Percentiles rank a stretch among this genome's conserved stretches.
These are phyloP conservation scores for Apostasia shenzhenica DNA, from an alignment of 106 monocot genomes.

Conservation along the genomic window DNA sequence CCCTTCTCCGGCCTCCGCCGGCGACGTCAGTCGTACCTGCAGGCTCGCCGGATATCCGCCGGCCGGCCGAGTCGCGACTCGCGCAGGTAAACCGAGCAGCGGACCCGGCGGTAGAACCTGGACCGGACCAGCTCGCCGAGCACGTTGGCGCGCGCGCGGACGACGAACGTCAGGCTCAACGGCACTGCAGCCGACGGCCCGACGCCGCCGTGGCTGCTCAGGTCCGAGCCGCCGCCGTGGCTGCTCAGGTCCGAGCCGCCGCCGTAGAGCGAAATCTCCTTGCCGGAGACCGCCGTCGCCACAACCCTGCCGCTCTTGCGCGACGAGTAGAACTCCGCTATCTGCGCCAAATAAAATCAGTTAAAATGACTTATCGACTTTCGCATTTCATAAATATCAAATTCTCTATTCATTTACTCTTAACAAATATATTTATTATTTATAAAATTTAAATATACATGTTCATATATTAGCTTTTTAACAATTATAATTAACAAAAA, in stretches of 20 bases:
- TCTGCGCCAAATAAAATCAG: slow-evolving; percentile 21
- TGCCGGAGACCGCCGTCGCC: slow-evolving; percentile 31
- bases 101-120: slow-evolving; percentile 73
- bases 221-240: slow-evolving; percentile 30
- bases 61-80: slow-evolving; percentile 54
- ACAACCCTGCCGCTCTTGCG: slow-evolving; percentile 58
- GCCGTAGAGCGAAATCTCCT: slow-evolving; percentile 74
- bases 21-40: slow-evolving; percentile 34
- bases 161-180: slow-evolving; percentile 44
- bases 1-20: not conserved
- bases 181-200: slow-evolving; percentile 40
- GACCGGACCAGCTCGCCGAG: slow-evolving; percentile 72
- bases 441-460: no score
- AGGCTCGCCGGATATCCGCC: slow-evolving; percentile 17
- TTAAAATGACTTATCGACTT: no score
- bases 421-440: no score
- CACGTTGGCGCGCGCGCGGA: slow-evolving; percentile 58
- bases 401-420: no score
- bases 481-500: no score
- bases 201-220: slow-evolving; percentile 47
- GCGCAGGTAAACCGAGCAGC: slow-evolving; percentile 37
- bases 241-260: slow-evolving; percentile 54
- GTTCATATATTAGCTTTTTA: no score
- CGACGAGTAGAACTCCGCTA: slow-evolving; percentile 71
- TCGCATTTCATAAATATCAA: no score